Evolutionary conservation across 495 filamentous ascomycete species (phyloP).

Genomic region (Talaromyces ruber): DNA sequence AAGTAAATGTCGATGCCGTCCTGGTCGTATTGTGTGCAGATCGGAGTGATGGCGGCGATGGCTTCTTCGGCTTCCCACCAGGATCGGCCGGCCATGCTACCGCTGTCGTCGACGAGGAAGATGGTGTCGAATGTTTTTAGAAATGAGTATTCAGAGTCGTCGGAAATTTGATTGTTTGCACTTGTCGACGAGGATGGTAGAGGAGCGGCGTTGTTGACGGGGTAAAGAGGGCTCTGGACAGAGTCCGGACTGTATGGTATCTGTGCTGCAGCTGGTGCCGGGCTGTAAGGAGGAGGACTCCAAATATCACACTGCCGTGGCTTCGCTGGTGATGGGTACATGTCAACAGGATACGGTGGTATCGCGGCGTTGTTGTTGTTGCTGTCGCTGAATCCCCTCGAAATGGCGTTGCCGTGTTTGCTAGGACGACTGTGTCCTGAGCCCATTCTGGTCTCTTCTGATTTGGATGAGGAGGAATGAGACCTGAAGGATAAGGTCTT

Average conservation of each 20-base stretch:
- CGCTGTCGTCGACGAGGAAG: conserved; percentile 90
- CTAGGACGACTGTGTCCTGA: background rate
- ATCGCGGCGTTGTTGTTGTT: background rate
- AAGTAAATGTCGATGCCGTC: conserved; percentile 97
- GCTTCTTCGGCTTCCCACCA: conserved; percentile 73
- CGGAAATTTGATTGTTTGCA: background rate
- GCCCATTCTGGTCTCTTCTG: background rate
- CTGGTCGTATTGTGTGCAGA: conserved; percentile 72
- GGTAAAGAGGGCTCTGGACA: background rate
- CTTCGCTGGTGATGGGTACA: background rate
- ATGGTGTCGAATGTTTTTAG: conserved; percentile 82
- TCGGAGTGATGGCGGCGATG: conserved; percentile 68
- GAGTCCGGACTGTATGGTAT: background rate
- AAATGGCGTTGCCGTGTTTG: background rate
- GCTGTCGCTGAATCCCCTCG: background rate
- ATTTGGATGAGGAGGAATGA: background rate
- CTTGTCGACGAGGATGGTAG: background rate
- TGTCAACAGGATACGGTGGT: background rate
- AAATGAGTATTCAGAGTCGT: conserved; percentile 59
- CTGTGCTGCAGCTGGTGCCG: conserved; percentile 3
- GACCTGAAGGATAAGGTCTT: background rate
- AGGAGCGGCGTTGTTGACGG: background rate
- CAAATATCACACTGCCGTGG: conserved; percentile 6
- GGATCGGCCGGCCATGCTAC: conserved; percentile 69
- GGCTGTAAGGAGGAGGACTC: conserved; percentile 29